These are phyloP conservation scores for Phragmites australis DNA, from an alignment of 176 grass and related monocot species.

Conservation along the genomic window DNA sequence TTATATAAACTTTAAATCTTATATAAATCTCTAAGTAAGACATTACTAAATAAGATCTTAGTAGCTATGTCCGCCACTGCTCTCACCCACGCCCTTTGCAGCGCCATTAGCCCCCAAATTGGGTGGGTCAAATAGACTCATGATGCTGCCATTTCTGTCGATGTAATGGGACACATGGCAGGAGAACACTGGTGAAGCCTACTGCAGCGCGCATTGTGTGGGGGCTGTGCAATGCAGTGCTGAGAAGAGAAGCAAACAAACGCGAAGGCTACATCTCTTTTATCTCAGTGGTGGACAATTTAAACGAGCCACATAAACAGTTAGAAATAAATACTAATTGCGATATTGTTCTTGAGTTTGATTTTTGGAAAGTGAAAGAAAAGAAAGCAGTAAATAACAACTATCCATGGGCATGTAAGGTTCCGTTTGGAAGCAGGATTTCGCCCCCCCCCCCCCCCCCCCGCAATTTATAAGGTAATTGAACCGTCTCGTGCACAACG, in stretches of 20 bases:
- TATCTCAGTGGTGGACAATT: neutral
- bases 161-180: neutral
- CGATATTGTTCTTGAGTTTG: neutral
- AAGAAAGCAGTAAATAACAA: too few species aligned
- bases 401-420: neutral
- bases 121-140: slow-evolving; percentile 8
- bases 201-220: slow-evolving; percentile 16
- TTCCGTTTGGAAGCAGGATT: too few species aligned
- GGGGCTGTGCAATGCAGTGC: neutral
- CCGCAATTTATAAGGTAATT: too few species aligned
- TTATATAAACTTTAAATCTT: too few species aligned
- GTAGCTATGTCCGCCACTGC: too few species aligned
- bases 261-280: neutral
- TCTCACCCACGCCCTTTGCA: slow-evolving; percentile 6
- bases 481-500: neutral
- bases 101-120: slow-evolving; percentile 29
- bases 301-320: neutral
- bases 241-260: neutral
- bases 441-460: too few species aligned
- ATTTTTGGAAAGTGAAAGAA: too few species aligned
- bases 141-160: slow-evolving; percentile 30
- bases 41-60: too few species aligned
- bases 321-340: neutral
- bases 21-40: too few species aligned
- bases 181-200: neutral